These are phyloP conservation scores for Chalara sp. DNA, from an alignment of 2,329 filamentous ascomycete genomes.

Conservation along the genomic window DNA sequence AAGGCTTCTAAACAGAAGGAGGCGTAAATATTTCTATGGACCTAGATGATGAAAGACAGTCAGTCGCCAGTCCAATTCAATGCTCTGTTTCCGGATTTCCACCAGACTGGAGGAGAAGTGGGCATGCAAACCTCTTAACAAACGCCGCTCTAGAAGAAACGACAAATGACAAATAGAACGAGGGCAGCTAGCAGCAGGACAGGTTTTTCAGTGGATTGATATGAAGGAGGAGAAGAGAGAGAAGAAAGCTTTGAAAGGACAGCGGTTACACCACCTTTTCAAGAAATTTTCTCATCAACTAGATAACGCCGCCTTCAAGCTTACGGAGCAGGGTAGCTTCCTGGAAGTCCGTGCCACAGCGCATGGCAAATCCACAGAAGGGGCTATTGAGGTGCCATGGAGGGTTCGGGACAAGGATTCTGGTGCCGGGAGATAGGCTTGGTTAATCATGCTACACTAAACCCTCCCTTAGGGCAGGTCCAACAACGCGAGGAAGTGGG, in stretches of 20 bases:
- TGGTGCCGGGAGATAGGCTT: no score
- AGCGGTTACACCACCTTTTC: constrained; percentile 7
- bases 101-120: no score
- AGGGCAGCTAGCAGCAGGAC: neutral
- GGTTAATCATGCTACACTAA: no score
- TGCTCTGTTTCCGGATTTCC: no score
- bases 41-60: no score
- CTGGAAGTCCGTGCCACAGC: constrained; percentile 6
- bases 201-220: constrained; percentile 3
- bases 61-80: no score
- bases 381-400: constrained; percentile 5
- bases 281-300: constrained; percentile 7
- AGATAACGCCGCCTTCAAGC: neutral
- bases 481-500: no score
- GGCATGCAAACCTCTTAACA: constrained; percentile 4
- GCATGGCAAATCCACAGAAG: constrained; percentile 12
- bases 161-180: constrained; percentile 1
- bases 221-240: constrained; percentile 7
- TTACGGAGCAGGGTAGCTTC: constrained; percentile 4
- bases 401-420: neutral
- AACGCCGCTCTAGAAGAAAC: constrained; percentile 11
- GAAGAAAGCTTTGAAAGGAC: neutral
- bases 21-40: no score
- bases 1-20: no score
- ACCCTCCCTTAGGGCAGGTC: no score